phyloP scores from a whole-genome alignment of 371 early-diverging fungal species.

The Apophysomyces trapeziformis region DNA sequence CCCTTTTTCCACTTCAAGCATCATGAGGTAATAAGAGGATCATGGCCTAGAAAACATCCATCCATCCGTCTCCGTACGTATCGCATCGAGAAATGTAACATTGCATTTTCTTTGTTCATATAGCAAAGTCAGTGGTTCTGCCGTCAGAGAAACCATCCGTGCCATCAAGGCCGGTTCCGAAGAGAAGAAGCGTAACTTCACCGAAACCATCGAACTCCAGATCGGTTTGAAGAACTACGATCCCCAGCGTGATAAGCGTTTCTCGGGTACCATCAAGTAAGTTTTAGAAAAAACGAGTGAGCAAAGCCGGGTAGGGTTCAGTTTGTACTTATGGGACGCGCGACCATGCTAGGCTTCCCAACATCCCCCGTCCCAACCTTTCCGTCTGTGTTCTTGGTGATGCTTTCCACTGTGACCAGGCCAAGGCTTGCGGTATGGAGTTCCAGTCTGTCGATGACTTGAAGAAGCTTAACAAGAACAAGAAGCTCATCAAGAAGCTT shows the following conservation, averaged over 20 bases:
- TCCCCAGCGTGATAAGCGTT: constrained; percentile 99
- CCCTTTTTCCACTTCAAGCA: constrained; percentile 10
- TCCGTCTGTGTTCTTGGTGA: constrained; percentile 94
- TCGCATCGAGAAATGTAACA: constrained; percentile 3
- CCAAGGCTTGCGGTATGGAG: constrained; percentile 87
- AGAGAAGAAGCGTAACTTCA: constrained; percentile 93
- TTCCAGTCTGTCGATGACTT: constrained; percentile 94
- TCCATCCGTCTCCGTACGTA: constrained; percentile 29
- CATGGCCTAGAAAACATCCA: neutral
- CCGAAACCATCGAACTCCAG: constrained; percentile 98
- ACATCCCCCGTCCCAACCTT: constrained; percentile 92
- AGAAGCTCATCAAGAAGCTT: constrained; percentile 97
- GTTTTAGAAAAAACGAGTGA: neutral
- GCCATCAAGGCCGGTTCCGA: constrained; percentile 73
- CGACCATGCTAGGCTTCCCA: constrained; percentile 62
- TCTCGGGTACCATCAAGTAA: constrained; percentile 93
- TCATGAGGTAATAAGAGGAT: constrained; percentile 32
- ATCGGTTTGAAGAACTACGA: constrained; percentile 99
- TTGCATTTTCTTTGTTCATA: neutral
- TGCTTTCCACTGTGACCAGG: constrained; percentile 90
- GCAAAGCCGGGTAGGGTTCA: constrained; percentile 2
- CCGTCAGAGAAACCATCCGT: constrained; percentile 85
- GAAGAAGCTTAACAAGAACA: constrained; percentile 98
- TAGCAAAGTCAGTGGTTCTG: constrained; percentile 88
- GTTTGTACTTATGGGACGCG: constrained; percentile 7